Conservation (phyloP, 1,284 basidiomycete genomes). For the Papiliotrema laurentii region DNA sequence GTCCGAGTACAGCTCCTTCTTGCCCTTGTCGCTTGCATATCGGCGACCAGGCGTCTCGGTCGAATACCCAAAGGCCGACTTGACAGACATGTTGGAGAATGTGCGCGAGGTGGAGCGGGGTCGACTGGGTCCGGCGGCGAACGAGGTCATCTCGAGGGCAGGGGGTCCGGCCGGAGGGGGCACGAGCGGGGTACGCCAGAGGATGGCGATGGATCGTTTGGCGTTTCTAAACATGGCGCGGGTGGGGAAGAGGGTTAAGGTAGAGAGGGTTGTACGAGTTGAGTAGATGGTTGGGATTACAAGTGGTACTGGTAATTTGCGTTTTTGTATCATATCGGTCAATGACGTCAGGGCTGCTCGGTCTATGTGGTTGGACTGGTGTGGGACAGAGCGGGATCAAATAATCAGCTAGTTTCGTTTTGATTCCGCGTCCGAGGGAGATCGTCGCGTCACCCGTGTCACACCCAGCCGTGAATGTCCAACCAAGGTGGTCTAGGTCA, state of each 20-base stretch:
- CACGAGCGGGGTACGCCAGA: constrained; percentile 40
- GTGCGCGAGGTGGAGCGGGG: constrained; percentile 25
- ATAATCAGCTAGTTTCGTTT: no score
- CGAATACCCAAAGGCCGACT: constrained; percentile 3
- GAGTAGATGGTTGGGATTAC: background rate
- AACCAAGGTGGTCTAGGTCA: no score
- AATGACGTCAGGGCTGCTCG: background rate
- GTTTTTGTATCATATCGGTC: background rate
- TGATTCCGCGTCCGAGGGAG: no score
- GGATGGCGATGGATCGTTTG: constrained; percentile 29
- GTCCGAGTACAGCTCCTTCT: constrained; percentile 43
- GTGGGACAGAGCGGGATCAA: no score
- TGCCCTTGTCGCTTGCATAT: constrained; percentile 35
- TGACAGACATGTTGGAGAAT: constrained; percentile 21
- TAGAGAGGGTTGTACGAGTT: background rate
- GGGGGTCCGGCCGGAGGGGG: constrained; percentile 25
- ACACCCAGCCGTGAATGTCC: no score
- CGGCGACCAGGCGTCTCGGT: constrained; percentile 11
- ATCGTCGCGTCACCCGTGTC: no score
- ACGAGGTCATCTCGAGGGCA: constrained; percentile 28
- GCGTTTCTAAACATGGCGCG: constrained; percentile 23
- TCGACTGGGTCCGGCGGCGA: constrained; percentile 11
- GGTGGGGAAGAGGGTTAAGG: background rate
- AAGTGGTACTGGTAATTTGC: background rate
- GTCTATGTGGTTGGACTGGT: no score